Evolutionary conservation across 2,329 filamentous ascomycete genomes (phyloP).

Genomic region (Laburnicola sp.): DNA sequence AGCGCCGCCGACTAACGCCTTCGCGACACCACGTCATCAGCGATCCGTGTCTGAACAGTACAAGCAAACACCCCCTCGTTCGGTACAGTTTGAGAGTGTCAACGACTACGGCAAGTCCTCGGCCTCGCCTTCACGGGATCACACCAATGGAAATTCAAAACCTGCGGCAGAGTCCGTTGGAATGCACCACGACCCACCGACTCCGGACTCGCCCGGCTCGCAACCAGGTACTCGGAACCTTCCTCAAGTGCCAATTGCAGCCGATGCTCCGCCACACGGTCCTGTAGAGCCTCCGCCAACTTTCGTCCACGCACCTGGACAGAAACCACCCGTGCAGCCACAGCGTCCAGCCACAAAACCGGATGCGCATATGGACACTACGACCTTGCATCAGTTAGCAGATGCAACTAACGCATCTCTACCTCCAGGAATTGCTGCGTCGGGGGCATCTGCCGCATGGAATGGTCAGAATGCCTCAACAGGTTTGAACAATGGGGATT

Average conservation of each 20-base stretch:
- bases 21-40: constrained; percentile 47
- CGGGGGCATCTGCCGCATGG: constrained; percentile 48
- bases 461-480: constrained; percentile 36
- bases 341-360: constrained; percentile 75
- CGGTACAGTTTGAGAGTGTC: constrained; percentile 42
- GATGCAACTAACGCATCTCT: constrained; percentile 63
- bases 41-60: constrained; percentile 55
- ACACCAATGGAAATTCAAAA: constrained; percentile 24
- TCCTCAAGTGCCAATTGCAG: constrained; percentile 41
- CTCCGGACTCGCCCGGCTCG: constrained; percentile 13
- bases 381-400: constrained; percentile 78
- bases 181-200: constrained; percentile 30
- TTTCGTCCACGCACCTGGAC: constrained; percentile 74
- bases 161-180: constrained; percentile 36
- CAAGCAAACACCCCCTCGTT: constrained; percentile 46
- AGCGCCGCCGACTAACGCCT: constrained; percentile 41
- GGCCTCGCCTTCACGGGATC: constrained; percentile 46
- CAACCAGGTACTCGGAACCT: constrained; percentile 30
- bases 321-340: constrained; percentile 69
- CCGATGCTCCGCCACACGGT: constrained; percentile 60
- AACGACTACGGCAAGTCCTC: constrained; percentile 44
- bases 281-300: constrained; percentile 78
- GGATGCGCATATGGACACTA: constrained; percentile 80
- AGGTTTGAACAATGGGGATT: constrained; percentile 39
- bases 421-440: constrained; percentile 40